A percentile compares a stretch with the other conserved stretches of the same genome.
Evolutionary conservation across 306 rosid genomes (phyloP).

Genomic region (Crataegus laevigata): DNA sequence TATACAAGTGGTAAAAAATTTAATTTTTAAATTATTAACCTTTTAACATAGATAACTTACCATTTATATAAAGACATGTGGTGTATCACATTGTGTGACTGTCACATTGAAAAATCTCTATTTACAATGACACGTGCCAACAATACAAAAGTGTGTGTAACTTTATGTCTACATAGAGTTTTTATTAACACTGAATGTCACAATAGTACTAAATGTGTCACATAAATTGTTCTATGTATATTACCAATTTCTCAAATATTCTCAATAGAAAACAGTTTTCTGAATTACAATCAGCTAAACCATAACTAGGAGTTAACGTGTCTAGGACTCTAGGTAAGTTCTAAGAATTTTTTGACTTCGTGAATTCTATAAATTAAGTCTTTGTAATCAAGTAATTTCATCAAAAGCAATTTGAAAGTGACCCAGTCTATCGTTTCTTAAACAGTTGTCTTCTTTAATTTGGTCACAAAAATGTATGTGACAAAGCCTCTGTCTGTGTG

Average conservation of each 20-base stretch:
- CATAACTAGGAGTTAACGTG: not conserved
- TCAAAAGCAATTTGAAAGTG: not conserved
- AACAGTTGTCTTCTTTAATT: not conserved
- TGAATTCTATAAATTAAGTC: not conserved
- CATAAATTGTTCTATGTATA: not conserved
- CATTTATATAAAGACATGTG: too few relatives aligned
- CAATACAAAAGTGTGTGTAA: too few relatives aligned
- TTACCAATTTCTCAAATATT: not conserved
- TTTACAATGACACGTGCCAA: too few relatives aligned
- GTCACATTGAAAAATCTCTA: too few relatives aligned
- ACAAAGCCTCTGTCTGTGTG: slow-evolving; percentile 56
- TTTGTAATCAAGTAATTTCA: not conserved
- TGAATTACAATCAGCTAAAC: not conserved
- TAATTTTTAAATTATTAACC: too few relatives aligned
- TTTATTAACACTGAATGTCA: too few relatives aligned
- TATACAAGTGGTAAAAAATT: too few relatives aligned
- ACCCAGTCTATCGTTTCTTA: not conserved
- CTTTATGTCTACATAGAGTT: rapidly evolving
- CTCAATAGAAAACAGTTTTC: not conserved
- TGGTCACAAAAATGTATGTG: slow-evolving; percentile 33
- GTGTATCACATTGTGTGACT: too few relatives aligned
- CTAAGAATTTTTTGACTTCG: not conserved
- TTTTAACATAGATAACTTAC: too few relatives aligned
- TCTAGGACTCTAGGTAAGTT: too few relatives aligned
- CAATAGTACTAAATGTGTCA: rapidly evolving